A percentile compares a stretch with the other conserved stretches of the same genome.
These are phyloP conservation scores for Jaapia argillacea DNA, from an alignment of 768 basidiomycete species.

Conservation along the genomic window DNA sequence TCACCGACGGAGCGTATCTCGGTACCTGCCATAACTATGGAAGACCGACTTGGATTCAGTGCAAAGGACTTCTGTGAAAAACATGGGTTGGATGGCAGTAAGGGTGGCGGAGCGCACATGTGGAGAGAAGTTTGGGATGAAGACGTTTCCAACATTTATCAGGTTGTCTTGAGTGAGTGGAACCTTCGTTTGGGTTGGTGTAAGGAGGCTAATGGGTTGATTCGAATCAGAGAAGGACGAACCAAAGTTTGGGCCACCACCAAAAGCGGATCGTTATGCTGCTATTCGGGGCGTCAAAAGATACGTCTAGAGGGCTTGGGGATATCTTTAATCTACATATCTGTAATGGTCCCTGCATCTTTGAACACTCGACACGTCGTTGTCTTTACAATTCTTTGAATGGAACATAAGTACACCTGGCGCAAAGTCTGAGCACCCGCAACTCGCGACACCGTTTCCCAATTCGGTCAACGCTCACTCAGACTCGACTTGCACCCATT, in stretches of 20 bases:
- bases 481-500: not conserved
- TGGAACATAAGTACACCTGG: too few relatives aligned
- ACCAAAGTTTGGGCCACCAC: slow-evolving; percentile 44
- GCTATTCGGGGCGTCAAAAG: slow-evolving; percentile 38
- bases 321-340: too few relatives aligned
- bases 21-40: slow-evolving; percentile 13
- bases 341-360: too few relatives aligned
- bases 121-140: slow-evolving; percentile 74
- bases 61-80: slow-evolving; percentile 50
- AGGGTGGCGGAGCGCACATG: slow-evolving; percentile 73
- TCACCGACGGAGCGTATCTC: slow-evolving; percentile 19
- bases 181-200: slow-evolving; percentile 6
- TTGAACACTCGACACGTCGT: too few relatives aligned
- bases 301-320: slow-evolving; percentile 22
- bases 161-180: slow-evolving; percentile 54
- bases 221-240: slow-evolving; percentile 30
- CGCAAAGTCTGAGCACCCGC: too few relatives aligned
- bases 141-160: slow-evolving; percentile 56
- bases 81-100: slow-evolving; percentile 41
- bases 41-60: slow-evolving; percentile 49
- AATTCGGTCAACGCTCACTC: too few relatives aligned
- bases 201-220: not conserved
- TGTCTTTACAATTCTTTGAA: too few relatives aligned
- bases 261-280: slow-evolving; percentile 46
- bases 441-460: too few relatives aligned